Base-by-base conservation (phyloP, 768 basidiomycete species). In the Grammothele lineata region DNA sequence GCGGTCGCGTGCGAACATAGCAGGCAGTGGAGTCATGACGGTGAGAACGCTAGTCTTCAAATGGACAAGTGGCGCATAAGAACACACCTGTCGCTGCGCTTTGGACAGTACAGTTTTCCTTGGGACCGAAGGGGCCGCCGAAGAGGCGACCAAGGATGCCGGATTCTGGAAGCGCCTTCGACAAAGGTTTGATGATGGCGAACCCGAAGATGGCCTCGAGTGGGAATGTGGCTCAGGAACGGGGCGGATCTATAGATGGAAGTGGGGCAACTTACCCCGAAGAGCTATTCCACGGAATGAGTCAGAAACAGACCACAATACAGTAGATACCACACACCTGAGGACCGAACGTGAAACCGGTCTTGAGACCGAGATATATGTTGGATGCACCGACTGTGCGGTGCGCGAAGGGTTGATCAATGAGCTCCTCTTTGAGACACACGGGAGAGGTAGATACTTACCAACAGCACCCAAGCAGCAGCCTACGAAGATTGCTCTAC, bases 351-450 rank as follows among this genome's bases (percentile, higher is more conserved):
- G 78, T 81, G 60, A 80, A 81, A 18, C 81, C 82, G 1, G 82
- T 83, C 66, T 85, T 83, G 47, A 84, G 62, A 32, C 83, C 80
- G 18, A 83, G 76, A 60, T 85, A 83, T 48, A 85, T 77, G 60
- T 81, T 81, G 39, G 77, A 78, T 12, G 81, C 77, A 38, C 76
- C 73, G 21, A 83, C 75, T 50, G 55, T 72, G 73, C 77, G 47
- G 78, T 50, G 55, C 72, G 73, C 77, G 47, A 78, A 73, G 40
- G 78, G 50, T 30, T 14, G n/a, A n/a, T 30, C 27, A 14, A 14
- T 30, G 27, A 30, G 14, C n/a, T n/a, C n/a, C n/a, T n/a, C n/a
- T n/a, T n/a, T 30, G 8, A 30, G 8, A 7, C 27, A 30, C 27
- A 30, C 8, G 27, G 8, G 14, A 30, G 14, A 30, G 27, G 8